Percentiles rank a stretch among this genome's conserved stretches.
These are phyloP conservation scores for Suillus americanus DNA, from an alignment of 768 basidiomycete genomes.

Conservation along the genomic window DNA sequence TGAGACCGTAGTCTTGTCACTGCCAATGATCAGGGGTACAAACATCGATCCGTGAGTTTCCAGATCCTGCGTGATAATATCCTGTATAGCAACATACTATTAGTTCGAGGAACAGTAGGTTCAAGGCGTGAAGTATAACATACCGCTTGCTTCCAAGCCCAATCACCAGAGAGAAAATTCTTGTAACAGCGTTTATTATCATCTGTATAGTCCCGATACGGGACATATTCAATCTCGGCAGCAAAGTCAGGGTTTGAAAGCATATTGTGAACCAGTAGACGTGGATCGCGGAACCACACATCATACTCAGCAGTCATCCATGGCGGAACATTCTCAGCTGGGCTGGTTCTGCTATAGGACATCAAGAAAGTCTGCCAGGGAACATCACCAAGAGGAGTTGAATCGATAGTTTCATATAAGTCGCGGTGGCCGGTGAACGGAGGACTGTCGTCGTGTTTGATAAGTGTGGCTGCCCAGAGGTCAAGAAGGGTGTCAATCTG, in stretches of 20 bases:
- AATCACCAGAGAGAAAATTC: slow-evolving; percentile 27
- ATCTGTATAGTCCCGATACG: slow-evolving; percentile 14
- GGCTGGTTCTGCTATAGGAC: slow-evolving; percentile 16
- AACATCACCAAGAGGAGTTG: slow-evolving; percentile 22
- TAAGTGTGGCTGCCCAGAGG: slow-evolving; percentile 18
- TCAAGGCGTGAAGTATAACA: too few relatives aligned
- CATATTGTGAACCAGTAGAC: slow-evolving; percentile 17
- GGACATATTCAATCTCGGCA: slow-evolving; percentile 18
- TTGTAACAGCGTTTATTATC: slow-evolving; percentile 8
- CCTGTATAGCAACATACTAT: slow-evolving; percentile 11
- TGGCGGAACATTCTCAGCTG: slow-evolving; percentile 12
- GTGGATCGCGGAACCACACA: slow-evolving; percentile 27
- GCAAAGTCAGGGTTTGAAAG: slow-evolving; percentile 24
- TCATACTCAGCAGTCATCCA: slow-evolving; percentile 29
- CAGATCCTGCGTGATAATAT: slow-evolving; percentile 21
- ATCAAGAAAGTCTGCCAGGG: slow-evolving; percentile 28
- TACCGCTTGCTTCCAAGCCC: slow-evolving; percentile 33
- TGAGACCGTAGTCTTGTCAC: slow-evolving; percentile 43
- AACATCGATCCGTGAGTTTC: slow-evolving; percentile 23
- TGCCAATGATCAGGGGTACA: slow-evolving; percentile 33
- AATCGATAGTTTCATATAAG: slow-evolving; percentile 27
- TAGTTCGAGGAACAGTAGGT: too few relatives aligned
- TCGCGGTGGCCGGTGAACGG: slow-evolving; percentile 26
- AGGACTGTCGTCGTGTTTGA: slow-evolving; percentile 9
- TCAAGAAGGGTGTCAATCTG: slow-evolving; percentile 19